Evolutionary conservation across 2,329 filamentous ascomycete species (phyloP).

Genomic region (Bimuria novae-zelandiae): DNA sequence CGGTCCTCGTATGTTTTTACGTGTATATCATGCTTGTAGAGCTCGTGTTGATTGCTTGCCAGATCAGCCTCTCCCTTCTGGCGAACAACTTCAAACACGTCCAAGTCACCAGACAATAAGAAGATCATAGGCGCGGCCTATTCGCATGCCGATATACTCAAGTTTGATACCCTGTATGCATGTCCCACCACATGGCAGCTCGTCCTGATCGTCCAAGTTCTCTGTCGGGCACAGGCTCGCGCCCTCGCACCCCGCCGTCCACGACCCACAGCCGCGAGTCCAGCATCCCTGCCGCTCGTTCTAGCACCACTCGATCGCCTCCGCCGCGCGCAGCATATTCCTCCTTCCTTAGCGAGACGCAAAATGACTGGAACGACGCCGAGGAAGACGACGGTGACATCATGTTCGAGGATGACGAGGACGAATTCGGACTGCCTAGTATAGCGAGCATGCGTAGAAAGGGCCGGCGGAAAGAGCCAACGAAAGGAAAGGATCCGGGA

Average conservation of each 20-base stretch:
- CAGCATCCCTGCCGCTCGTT: constrained; percentile 60
- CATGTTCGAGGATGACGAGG: constrained; percentile 84
- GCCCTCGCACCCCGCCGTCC: constrained; percentile 74
- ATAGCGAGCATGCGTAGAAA: constrained; percentile 88
- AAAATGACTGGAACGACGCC: constrained; percentile 79
- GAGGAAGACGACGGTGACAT: constrained; percentile 71
- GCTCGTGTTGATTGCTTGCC: constrained; percentile 26
- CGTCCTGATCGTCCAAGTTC: constrained; percentile 53
- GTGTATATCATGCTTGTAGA: not conserved
- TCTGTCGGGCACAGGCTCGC: constrained; percentile 63
- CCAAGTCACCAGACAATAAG: constrained; percentile 56
- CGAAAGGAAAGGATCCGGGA: constrained; percentile 53
- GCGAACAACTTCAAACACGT: constrained; percentile 60
- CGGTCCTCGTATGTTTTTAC: constrained; percentile 41
- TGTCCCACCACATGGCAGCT: not conserved
- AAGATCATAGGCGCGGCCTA: constrained; percentile 93
- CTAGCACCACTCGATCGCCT: constrained; percentile 59
- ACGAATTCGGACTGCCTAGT: constrained; percentile 93
- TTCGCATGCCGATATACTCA: constrained; percentile 93
- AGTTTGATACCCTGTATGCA: constrained; percentile 76
- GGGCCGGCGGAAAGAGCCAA: constrained; percentile 52
- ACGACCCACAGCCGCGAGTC: constrained; percentile 63
- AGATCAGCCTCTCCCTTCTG: constrained; percentile 91
- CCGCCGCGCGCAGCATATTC: constrained; percentile 73
- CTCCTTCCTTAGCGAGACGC: constrained; percentile 78